A percentile compares a stretch with the other conserved stretches of the same genome.
phyloP scores from a whole-genome alignment of 2,329 filamentous ascomycete species.

The Fusarium coicis region DNA sequence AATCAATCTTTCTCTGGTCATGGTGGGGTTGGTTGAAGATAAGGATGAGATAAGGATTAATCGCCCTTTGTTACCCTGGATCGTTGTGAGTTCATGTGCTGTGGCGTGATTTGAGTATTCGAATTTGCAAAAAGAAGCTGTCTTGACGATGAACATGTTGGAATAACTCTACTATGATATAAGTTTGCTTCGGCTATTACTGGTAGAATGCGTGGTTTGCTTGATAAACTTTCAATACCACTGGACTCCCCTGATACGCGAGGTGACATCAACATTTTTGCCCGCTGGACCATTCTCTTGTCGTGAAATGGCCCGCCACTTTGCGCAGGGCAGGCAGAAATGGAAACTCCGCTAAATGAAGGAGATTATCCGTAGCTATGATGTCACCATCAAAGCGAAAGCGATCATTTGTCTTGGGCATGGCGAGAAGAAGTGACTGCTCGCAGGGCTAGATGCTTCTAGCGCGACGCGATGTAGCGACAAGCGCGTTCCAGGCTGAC shows the following conservation, averaged over 20 bases:
- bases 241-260: no score
- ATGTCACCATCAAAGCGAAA: not conserved
- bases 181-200: no score
- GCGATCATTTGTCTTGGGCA: not conserved
- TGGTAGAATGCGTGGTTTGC: no score
- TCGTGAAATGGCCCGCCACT: no score
- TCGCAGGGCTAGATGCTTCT: not conserved
- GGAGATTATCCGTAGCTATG: not conserved
- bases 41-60: not conserved
- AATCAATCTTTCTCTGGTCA: not conserved
- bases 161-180: not conserved
- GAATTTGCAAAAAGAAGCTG: rapidly evolving
- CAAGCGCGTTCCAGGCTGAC: not conserved
- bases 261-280: no score
- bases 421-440: not conserved
- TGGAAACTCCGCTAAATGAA: not conserved
- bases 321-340: not conserved
- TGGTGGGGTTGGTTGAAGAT: not conserved
- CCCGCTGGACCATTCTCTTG: no score
- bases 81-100: not conserved
- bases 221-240: no score
- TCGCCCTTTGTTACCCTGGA: not conserved
- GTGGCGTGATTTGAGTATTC: not conserved
- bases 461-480: not conserved
- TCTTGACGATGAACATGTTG: rapidly evolving